Evolutionary conservation across 352 stramenopile species (phyloP).

Genomic region (Globisporangium carolinianum): DNA sequence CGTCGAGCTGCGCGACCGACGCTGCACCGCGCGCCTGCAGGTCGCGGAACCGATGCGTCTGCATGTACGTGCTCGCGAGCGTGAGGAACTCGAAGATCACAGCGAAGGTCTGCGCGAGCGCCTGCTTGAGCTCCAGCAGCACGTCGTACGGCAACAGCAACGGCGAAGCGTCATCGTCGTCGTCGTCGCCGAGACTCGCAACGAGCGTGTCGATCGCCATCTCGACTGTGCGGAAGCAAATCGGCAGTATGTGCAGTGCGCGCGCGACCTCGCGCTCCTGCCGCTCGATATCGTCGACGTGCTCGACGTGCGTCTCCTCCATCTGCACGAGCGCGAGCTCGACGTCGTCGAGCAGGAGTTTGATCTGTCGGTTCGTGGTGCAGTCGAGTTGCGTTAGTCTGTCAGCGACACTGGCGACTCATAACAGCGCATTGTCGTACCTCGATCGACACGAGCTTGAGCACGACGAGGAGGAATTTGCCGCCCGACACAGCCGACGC

Average conservation of each 20-base stretch:
- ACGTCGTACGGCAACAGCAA: constrained; percentile 55
- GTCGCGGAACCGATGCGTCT: constrained; percentile 59
- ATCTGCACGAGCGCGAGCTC: constrained; percentile 62
- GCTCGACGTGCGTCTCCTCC: constrained; percentile 45
- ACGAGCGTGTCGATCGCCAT: constrained; percentile 61
- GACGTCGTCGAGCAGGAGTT: constrained; percentile 81
- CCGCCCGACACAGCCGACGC: constrained; percentile 44
- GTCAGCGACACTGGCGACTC: neutral
- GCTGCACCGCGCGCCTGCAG: constrained; percentile 26
- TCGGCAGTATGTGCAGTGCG: constrained; percentile 48
- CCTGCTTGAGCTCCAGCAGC: constrained; percentile 66
- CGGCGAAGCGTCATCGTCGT: constrained; percentile 17
- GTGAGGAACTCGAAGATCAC: constrained; percentile 72
- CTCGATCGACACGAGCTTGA: constrained; percentile 79
- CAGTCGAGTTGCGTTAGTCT: neutral
- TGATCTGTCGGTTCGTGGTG: constrained; percentile 34
- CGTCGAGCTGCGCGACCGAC: constrained; percentile 50
- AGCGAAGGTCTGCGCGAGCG: constrained; percentile 59
- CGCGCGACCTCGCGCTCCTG: constrained; percentile 48
- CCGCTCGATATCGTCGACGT: constrained; percentile 33
- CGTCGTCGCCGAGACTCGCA: constrained; percentile 19
- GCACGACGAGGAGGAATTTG: constrained; percentile 69
- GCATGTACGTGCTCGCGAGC: constrained; percentile 56
- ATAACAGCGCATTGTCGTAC: constrained; percentile 16
- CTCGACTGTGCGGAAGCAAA: constrained; percentile 77